These are phyloP conservation scores for Curvularia lunata DNA, from an alignment of 2,329 filamentous ascomycete species.

Conservation along the genomic window DNA sequence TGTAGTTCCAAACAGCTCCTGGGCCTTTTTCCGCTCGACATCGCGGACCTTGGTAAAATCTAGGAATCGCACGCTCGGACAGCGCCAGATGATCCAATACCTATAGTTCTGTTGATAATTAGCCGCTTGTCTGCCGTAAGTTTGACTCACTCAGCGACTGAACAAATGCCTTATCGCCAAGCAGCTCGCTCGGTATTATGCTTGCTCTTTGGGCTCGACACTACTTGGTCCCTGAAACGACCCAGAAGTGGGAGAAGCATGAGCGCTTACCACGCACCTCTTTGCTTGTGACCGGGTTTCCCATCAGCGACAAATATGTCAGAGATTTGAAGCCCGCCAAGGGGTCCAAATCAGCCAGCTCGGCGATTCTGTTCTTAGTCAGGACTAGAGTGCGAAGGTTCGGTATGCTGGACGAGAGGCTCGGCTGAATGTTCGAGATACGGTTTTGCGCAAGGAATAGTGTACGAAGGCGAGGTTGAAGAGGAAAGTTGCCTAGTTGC, in stretches of 20 bases:
- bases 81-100: constrained; percentile 87
- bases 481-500: constrained; percentile 87
- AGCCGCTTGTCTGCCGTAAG: constrained; percentile 8
- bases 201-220: constrained; percentile 11
- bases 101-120: constrained; percentile 75
- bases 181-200: background rate
- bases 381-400: constrained; percentile 83
- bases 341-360: constrained; percentile 88
- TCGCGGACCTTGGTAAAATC: constrained; percentile 93
- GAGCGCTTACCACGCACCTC: constrained; percentile 65
- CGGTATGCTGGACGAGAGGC: constrained; percentile 76
- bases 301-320: constrained; percentile 79
- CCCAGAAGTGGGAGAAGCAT: constrained; percentile 9
- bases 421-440: constrained; percentile 78
- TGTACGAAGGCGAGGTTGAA: constrained; percentile 85
- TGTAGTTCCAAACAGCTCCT: constrained; percentile 80
- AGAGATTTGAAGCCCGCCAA: constrained; percentile 71
- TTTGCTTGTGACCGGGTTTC: constrained; percentile 90
- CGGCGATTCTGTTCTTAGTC: constrained; percentile 78
- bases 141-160: background rate
- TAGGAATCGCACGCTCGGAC: constrained; percentile 83
- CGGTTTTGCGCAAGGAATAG: constrained; percentile 91
- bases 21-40: constrained; percentile 76
- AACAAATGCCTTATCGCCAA: background rate
- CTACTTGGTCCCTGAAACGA: constrained; percentile 29